Evolutionary conservation across 2,329 filamentous ascomycete species (phyloP), one percentile per base, ranked within the genome.

Genomic region (Metarhizium brunneum): DNA sequence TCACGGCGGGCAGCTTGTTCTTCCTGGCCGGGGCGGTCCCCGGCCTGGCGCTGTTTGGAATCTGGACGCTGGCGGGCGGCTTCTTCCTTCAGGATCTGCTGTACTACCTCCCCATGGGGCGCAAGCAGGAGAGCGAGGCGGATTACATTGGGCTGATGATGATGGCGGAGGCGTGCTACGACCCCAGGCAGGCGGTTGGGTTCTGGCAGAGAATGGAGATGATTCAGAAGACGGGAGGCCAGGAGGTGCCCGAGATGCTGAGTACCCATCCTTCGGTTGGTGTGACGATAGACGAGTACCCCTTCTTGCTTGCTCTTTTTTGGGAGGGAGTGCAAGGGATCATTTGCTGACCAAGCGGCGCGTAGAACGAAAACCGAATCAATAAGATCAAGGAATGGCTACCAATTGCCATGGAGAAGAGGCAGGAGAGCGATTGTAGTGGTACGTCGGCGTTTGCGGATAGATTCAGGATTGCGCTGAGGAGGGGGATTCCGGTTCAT

Each of bases 141-240:
- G 88, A 92, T 65, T 89, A 88, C 63, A 90, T 92, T 50, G 88
- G 88, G 0, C 69, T 92, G 38, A 83, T 92, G 79, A 87, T 92
- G 79, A 92, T 92, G 86, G 83, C 87, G 0, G 82, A 89, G 71
- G 86, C 85, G 30, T 92, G 88, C 71, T 92, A 87, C 66, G 78
- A 90, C 58, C 88, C 88, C 1, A 71, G 77, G 13, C 81, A 83
- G 58, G 87, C 88, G 0, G 73, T 86, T 47, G 75, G 73, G 0
- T 82, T 92, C 57, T 90, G 84, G 85, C 69, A 77, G 65, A 71
- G 84, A 52, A 88, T 90, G 84, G 82, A 87, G 59, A 66, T 68
- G 43, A 66, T 71, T 2, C 74, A 72, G 50, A 62, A 74, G 30
- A 54, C 56, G 14, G 65, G 62, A 2, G 70, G 72, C 30, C 69